phyloP scores from a whole-genome alignment of 1,284 basidiomycete genomes.

The Ceratobasidium sp. region DNA sequence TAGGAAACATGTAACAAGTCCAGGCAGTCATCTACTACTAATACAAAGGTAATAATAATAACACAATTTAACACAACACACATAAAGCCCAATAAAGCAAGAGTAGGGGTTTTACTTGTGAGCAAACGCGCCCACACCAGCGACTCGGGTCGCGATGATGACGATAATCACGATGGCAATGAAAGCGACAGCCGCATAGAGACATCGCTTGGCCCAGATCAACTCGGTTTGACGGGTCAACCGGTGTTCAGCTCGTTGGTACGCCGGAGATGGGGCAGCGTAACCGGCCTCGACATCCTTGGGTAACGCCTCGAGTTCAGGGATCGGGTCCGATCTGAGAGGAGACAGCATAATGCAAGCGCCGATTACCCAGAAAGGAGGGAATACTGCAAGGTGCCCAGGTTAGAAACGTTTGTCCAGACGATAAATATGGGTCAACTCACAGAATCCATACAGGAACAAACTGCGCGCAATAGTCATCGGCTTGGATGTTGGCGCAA shows the following conservation, averaged over 20 bases:
- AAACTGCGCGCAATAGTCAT: constrained; percentile 9
- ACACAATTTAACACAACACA: constrained; percentile 9
- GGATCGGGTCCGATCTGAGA: background rate
- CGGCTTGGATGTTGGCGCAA: constrained; percentile 19
- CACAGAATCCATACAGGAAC: constrained; percentile 35
- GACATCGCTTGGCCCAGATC: constrained; percentile 27
- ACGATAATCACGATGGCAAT: constrained; percentile 10
- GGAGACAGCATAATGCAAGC: constrained; percentile 26
- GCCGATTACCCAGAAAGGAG: constrained; percentile 34
- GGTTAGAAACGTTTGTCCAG: background rate
- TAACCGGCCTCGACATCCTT: constrained; percentile 35
- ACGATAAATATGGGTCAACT: background rate
- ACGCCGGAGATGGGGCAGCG: background rate
- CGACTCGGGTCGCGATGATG: constrained; percentile 18
- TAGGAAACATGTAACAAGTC: background rate
- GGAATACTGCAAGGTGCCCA: constrained; percentile 12
- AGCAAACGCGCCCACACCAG: constrained; percentile 27
- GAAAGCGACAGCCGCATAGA: constrained; percentile 13
- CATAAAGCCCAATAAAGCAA: background rate
- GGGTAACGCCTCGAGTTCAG: background rate
- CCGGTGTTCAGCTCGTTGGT: constrained; percentile 25
- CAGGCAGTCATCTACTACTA: background rate
- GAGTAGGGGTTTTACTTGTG: background rate
- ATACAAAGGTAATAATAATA: constrained; percentile 30
- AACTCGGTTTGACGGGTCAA: constrained; percentile 26